Evolutionary conservation across 108 stramenopile genomes (phyloP), one percentile per base, ranked within the genome.

Genomic region (Conticribra guillardii): DNA sequence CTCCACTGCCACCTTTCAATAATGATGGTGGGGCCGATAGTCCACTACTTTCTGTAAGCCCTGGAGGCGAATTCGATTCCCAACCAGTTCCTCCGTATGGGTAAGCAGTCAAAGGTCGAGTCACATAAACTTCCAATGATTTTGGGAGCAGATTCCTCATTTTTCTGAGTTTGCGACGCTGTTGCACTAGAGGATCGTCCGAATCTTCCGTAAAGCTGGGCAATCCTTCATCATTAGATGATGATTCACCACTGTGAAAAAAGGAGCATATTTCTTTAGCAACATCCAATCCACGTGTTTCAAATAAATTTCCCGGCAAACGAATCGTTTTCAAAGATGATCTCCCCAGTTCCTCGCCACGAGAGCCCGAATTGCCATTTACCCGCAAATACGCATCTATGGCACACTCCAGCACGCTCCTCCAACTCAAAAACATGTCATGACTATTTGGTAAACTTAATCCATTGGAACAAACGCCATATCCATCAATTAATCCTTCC

Each of bases 391-490:
- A 85, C 22, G 78, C 76, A 55, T 84, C 64, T 21, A 66, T 73
- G 0, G 84, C 64, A 26, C 83, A 82, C 22, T 73, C 56, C 19
- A 85, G 22, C 14, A 85, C 78, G 45, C 73, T 76, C 28, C 58
- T 82, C 85, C 84, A 94, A 5, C 24, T 1, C 18, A 83, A 65
- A 41, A 88, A 81, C 80, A 91, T 64, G 11, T 86, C 87, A 74
- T 94, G 90, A 29, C 54, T 46, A 3, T 49, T 19, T 11, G 84
- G 89, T 54, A 94, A 76, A 4, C 84, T 80, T 31, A 94, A 71
- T 4, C 93, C 93, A 72, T 94, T 91, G 58, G 89, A 88, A 50
- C 79, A 82, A 22, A 94, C 74, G 17, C 93, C 93, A 61, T 86
- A 94, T 24, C 74, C 78, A 66, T 74, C 56, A 21, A 71, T 85